These are phyloP conservation scores for Eimeria falciformis DNA, from an alignment of 169 alveolate genomes.

Conservation along the genomic window DNA sequence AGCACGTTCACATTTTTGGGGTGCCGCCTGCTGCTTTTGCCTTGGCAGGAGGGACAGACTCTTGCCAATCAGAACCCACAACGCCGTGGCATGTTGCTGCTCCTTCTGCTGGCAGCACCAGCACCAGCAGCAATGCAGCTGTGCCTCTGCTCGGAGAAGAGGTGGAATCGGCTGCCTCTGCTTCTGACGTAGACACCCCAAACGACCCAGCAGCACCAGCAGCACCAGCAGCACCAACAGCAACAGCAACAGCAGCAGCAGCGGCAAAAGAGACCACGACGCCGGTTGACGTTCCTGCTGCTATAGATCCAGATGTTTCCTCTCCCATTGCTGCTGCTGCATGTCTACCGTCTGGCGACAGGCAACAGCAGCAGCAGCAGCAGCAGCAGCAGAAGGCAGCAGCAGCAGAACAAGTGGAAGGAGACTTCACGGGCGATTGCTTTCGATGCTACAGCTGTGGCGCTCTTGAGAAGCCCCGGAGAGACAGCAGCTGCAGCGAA, in stretches of 20 bases:
- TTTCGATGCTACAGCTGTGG: conserved; percentile 27
- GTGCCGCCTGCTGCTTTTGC: neutral
- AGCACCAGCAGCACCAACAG: conserved; percentile 12
- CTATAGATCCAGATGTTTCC: neutral
- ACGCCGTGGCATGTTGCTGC: conserved; percentile 25
- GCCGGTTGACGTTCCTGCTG: neutral
- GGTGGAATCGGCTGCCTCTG: conserved; percentile 9
- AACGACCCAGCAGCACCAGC: conserved; percentile 15
- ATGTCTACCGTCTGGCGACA: neutral
- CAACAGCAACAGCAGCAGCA: conserved; percentile 10
- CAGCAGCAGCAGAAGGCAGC: neutral
- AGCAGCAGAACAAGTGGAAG: neutral
- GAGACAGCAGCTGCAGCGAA: neutral
- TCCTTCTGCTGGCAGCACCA: neutral
- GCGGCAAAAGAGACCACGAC: conserved; percentile 2
- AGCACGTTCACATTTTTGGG: conserved; percentile 12
- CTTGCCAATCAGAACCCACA: neutral
- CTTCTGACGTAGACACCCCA: neutral
- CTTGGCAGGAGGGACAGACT: neutral
- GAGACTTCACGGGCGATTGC: conserved; percentile 2
- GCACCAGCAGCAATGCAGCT: conserved; percentile 20
- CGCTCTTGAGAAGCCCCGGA: neutral
- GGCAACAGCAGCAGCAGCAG: neutral
- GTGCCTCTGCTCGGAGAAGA: neutral
- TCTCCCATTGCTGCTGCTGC: conserved; percentile 21